phyloP scores from a whole-genome alignment of 2,329 filamentous ascomycete genomes.

The Neofusicoccum kwambonambiense region DNA sequence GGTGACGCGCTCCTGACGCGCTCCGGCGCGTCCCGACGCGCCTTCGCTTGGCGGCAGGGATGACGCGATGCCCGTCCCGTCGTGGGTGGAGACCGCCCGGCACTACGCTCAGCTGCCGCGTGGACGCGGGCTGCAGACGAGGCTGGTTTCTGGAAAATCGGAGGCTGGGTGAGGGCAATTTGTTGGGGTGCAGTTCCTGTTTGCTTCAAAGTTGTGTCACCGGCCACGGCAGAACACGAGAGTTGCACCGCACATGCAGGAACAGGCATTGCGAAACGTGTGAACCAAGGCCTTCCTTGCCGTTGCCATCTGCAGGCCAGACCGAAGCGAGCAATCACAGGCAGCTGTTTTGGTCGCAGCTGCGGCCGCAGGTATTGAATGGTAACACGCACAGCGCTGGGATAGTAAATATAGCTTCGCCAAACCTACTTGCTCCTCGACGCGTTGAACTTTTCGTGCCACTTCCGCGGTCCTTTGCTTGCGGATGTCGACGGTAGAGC shows the following conservation, averaged over 20 bases:
- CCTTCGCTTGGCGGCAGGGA: neutral
- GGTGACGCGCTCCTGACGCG: neutral
- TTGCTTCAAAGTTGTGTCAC: constrained; percentile 8
- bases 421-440: neutral
- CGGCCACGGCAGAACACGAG: constrained; percentile 4
- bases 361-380: constrained; percentile 10
- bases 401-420: neutral
- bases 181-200: constrained; percentile 5
- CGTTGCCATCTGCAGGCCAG: constrained; percentile 2
- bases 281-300: constrained; percentile 7
- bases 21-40: neutral
- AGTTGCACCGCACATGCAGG: constrained; percentile 12
- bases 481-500: constrained; percentile 15
- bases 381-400: constrained; percentile 1
- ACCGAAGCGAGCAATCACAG: neutral
- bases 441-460: constrained; percentile 38
- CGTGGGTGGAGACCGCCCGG: neutral
- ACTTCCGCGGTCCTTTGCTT: constrained; percentile 34
- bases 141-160: constrained; percentile 3
- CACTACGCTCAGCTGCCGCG: neutral
- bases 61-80: neutral
- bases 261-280: constrained; percentile 16
- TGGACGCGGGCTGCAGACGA: neutral
- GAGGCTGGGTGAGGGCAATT: constrained; percentile 6
- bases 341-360: constrained; percentile 5